Percentiles rank a stretch among this genome's conserved stretches.
Evolutionary conservation across 495 filamentous ascomycete species (phyloP).

Genomic region (Diplogelasinospora grovesii): DNA sequence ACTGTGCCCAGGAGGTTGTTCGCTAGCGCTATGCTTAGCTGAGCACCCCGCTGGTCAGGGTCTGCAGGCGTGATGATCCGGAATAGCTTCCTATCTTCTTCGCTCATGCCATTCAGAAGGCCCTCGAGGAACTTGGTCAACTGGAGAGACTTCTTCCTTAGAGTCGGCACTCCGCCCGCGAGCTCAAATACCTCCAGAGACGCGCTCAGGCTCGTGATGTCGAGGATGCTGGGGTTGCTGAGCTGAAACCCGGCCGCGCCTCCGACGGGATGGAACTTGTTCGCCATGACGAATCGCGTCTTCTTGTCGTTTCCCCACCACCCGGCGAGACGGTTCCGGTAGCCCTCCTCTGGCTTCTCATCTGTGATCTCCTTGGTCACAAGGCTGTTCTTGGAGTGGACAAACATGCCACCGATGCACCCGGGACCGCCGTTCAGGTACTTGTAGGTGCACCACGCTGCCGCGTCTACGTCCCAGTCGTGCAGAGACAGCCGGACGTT

Average conservation of each 20-base stretch:
- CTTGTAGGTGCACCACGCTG: conserved; percentile 97
- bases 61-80: conserved; percentile 75
- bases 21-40: conserved; percentile 69
- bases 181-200: conserved; percentile 72
- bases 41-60: conserved; percentile 69
- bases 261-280: conserved; percentile 63
- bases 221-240: conserved; percentile 60
- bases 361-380: conserved; percentile 36
- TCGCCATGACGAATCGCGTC: conserved; percentile 73
- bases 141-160: conserved; percentile 67
- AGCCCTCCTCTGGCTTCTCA: conserved; percentile 31
- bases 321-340: conserved; percentile 59
- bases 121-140: conserved; percentile 76
- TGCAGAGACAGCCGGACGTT: conserved; percentile 81
- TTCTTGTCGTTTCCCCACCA: conserved; percentile 86
- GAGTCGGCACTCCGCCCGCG: conserved; percentile 56
- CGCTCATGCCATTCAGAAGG: conserved; percentile 48
- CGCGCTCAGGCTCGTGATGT: conserved; percentile 64
- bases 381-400: conserved; percentile 67
- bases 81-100: conserved; percentile 49
- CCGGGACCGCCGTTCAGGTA: conserved; percentile 92
- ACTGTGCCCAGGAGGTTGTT: conserved; percentile 63
- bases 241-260: conserved; percentile 67
- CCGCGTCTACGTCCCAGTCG: conserved; percentile 93
- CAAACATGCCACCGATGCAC: conserved; percentile 78